Evolutionary conservation across 768 basidiomycete species (phyloP), one percentile per base, ranked within the genome.

Genomic region (Mycena capillaripes): DNA sequence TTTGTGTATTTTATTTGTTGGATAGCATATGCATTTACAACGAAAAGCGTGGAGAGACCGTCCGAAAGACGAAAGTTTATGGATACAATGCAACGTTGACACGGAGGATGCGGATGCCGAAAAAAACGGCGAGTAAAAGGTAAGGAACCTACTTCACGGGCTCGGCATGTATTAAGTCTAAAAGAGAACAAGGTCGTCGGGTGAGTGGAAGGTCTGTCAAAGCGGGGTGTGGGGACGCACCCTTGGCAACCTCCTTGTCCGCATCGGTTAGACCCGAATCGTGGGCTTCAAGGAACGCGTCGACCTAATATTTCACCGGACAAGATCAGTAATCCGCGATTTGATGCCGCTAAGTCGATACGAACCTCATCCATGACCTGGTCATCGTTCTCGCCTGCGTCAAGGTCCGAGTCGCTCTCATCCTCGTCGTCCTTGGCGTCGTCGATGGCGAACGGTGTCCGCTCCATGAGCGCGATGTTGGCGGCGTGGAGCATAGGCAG

Each of bases 371-470:
- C 95, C 91, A 98, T 89, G 56, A 97, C 95, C 68, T 90, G 90
- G 72, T 93, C 92, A 66, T 92, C 92, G 55, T 89, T 91, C 59
- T 87, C 90, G 29, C 82, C 88, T 17, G 84, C 89, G 50, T 86
- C 88, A 17, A 84, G 84, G 30, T 89, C 90, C 7, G 87, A 89
- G 9, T 80, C 91, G 83, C 79, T 92, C 82, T 94, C 93, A 0
- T 92, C 92, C 30, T 94, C 95, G 14, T 93, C 94, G 68, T 95
- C 95, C 62, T 91, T 93, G 4, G 92, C 95, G 81, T 97, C 96
- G 78, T 99, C 98, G 70, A 99, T 98, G n/a, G 96, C 96, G 80
- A 99, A 99, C 74, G 93, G 93, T 29, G 95, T 96, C 50, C 97
- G 87, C 79, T 97, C 95, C 93, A 97, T 93, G 55, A 96, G 86